Conservation (phyloP, 2,329 filamentous ascomycete genomes). For the Chaetomium strumarium region DNA sequence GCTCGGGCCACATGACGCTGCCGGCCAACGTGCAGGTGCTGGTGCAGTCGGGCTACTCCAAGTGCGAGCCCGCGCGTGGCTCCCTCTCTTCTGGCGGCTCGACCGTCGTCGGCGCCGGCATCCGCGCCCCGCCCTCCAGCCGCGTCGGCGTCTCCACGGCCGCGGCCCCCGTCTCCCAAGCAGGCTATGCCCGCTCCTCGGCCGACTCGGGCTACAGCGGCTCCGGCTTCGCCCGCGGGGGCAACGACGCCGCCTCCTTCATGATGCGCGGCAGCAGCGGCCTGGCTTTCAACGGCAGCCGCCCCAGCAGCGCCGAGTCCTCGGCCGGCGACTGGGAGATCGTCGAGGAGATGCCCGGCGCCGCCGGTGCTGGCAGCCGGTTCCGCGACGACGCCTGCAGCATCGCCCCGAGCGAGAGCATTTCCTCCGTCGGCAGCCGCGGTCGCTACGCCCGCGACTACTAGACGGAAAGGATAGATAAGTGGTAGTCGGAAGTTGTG, state of each 20-base stretch:
- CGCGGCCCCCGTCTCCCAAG: too few relatives aligned
- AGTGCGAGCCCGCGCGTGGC: constrained; percentile 1
- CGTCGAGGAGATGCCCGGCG: constrained; percentile 8
- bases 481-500: too few relatives aligned
- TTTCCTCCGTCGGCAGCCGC: constrained; percentile 11
- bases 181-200: constrained; percentile 15
- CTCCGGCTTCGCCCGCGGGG: not conserved
- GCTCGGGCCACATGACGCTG: constrained; percentile 20
- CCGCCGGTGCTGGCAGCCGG: not conserved
- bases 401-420: constrained; percentile 12
- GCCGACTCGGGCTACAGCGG: constrained; percentile 15
- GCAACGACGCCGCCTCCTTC: not conserved
- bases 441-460: not conserved
- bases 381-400: constrained; percentile 13
- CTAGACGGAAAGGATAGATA: too few relatives aligned
- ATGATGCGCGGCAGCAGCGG: too few relatives aligned
- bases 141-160: constrained; percentile 5
- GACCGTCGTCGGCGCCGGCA: constrained; percentile 9
- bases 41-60: constrained; percentile 15
- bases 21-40: constrained; percentile 18
- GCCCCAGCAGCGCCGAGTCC: constrained; percentile 8
- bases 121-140: constrained; percentile 18
- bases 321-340: constrained; percentile 10
- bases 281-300: not conserved
- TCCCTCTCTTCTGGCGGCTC: constrained; percentile 1